phyloP scores from a whole-genome alignment of 192 early-diverging fungal species.

The Mortierella antarctica region DNA sequence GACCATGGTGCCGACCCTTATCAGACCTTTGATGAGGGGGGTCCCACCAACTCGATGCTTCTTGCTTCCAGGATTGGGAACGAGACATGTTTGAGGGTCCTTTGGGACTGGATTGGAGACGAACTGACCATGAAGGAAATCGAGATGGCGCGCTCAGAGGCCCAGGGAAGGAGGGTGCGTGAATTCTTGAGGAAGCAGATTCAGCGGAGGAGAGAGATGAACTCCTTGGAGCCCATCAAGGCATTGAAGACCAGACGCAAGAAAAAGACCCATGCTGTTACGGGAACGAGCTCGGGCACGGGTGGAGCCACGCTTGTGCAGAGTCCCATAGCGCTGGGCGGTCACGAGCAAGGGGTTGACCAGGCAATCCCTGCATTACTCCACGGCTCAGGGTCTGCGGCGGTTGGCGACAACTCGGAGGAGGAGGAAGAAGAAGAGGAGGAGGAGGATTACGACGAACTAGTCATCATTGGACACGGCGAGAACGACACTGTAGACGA shows the following conservation, averaged over 20 bases:
- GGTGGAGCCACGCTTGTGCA: background rate
- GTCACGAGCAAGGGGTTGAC: background rate
- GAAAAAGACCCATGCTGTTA: constrained; percentile 10
- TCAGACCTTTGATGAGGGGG: constrained; percentile 40
- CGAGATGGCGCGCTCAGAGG: constrained; percentile 48
- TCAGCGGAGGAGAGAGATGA: constrained; percentile 47
- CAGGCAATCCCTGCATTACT: background rate
- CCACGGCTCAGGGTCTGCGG: background rate
- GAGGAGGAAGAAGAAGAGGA: constrained; percentile 39
- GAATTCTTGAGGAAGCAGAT: constrained; percentile 52
- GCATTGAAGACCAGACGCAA: constrained; percentile 19
- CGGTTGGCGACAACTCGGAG: constrained; percentile 17
- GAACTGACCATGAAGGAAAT: constrained; percentile 51
- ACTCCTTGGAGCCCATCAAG: constrained; percentile 33
- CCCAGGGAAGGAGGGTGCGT: constrained; percentile 35
- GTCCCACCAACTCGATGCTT: constrained; percentile 40
- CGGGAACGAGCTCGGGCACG: background rate
- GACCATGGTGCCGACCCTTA: constrained; percentile 61
- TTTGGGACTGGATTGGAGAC: constrained; percentile 53
- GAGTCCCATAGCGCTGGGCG: background rate
- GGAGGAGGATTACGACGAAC: constrained; percentile 48
- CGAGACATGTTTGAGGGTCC: constrained; percentile 29
- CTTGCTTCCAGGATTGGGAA: constrained; percentile 36
- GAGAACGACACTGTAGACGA: constrained; percentile 51
- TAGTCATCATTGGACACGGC: constrained; percentile 48